Evolutionary conservation across 2,329 filamentous ascomycete species (phyloP).

Genomic region (Phoma sp.): DNA sequence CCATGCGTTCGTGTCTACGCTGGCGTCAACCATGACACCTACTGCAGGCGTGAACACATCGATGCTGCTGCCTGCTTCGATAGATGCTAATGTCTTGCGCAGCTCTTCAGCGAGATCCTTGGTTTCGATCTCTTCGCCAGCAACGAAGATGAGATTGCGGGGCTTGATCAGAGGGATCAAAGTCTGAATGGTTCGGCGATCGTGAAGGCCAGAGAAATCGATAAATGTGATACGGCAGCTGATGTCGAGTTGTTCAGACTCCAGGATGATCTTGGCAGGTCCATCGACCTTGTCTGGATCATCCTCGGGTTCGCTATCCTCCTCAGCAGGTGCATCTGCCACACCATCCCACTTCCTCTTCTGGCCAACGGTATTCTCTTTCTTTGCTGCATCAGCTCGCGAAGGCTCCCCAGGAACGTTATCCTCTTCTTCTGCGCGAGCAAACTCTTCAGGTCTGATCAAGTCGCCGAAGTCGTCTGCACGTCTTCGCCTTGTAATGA

Average conservation of each 20-base stretch:
- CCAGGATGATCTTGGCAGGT: slow-evolving; percentile 76
- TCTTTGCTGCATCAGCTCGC: slow-evolving; percentile 57
- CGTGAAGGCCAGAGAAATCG: slow-evolving; percentile 90
- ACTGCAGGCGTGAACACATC: slow-evolving; percentile 82
- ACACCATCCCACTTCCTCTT: slow-evolving; percentile 93
- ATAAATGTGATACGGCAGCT: slow-evolving; percentile 83
- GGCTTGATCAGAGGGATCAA: slow-evolving; percentile 92
- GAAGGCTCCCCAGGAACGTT: slow-evolving; percentile 71
- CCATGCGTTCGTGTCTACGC: slow-evolving; percentile 98
- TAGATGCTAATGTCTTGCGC: slow-evolving; percentile 64
- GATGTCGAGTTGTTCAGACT: slow-evolving; percentile 67
- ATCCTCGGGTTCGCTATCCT: slow-evolving; percentile 56
- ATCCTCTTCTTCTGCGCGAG: slow-evolving; percentile 90
- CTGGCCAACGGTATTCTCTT: slow-evolving; percentile 69
- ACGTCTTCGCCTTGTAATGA: slow-evolving; percentile 77
- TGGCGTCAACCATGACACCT: slow-evolving; percentile 81
- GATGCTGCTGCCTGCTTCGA: slow-evolving; percentile 52
- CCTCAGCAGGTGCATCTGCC: slow-evolving; percentile 45
- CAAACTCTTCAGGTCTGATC: slow-evolving; percentile 91
- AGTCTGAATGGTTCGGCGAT: slow-evolving; percentile 92
- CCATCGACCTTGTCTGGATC: slow-evolving; percentile 64
- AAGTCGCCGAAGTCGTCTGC: slow-evolving; percentile 92
- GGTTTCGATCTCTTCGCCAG: slow-evolving; percentile 77
- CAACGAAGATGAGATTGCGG: slow-evolving; percentile 91
- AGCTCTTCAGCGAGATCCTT: slow-evolving; percentile 79